A percentile compares a stretch with the other conserved stretches of the same genome.
Conservation (phyloP, 495 filamentous ascomycete species). For the Echria macrotheca region DNA sequence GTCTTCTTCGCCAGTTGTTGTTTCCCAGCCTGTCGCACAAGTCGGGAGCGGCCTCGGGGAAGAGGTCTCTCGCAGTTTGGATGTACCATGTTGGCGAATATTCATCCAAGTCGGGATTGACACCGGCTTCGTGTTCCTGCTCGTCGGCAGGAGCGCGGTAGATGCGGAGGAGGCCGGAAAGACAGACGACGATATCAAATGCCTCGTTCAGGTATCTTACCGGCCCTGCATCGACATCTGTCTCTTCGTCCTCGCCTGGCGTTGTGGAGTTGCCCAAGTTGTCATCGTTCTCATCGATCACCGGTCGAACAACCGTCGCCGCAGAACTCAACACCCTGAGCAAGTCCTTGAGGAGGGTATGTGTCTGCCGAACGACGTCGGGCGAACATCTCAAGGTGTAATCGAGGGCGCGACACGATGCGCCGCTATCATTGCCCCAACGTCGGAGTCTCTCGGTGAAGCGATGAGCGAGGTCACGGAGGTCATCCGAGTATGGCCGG, state of each 20-base stretch:
- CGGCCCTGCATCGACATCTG: slow-evolving; percentile 1
- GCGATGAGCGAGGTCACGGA: slow-evolving; percentile 3
- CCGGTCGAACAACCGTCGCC: background rate
- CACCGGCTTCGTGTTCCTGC: background rate
- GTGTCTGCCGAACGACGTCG: background rate
- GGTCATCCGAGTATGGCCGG: slow-evolving; percentile 2
- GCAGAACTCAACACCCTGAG: background rate
- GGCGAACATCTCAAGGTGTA: slow-evolving; percentile 7
- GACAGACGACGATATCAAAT: slow-evolving; percentile 11
- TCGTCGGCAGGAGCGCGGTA: slow-evolving; percentile 7
- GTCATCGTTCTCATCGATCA: background rate
- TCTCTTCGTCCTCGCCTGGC: background rate
- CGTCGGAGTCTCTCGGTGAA: slow-evolving; percentile 5
- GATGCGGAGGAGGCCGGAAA: slow-evolving; percentile 14
- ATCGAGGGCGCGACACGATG: slow-evolving; percentile 13
- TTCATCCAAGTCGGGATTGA: background rate
- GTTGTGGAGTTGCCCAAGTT: background rate
- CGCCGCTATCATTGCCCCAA: slow-evolving; percentile 20
- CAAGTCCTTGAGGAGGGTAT: slow-evolving; percentile 6
- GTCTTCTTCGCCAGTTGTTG: background rate
- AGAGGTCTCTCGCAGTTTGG: background rate
- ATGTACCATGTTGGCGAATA: slow-evolving; percentile 1
- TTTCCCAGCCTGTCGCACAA: background rate
- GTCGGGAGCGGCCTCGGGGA: background rate
- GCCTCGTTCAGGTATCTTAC: slow-evolving; percentile 7